Evolutionary conservation across 257 asterid genomes (phyloP), one percentile per base, ranked within the genome.

Genomic region (Salvia miltiorrhiza): DNA sequence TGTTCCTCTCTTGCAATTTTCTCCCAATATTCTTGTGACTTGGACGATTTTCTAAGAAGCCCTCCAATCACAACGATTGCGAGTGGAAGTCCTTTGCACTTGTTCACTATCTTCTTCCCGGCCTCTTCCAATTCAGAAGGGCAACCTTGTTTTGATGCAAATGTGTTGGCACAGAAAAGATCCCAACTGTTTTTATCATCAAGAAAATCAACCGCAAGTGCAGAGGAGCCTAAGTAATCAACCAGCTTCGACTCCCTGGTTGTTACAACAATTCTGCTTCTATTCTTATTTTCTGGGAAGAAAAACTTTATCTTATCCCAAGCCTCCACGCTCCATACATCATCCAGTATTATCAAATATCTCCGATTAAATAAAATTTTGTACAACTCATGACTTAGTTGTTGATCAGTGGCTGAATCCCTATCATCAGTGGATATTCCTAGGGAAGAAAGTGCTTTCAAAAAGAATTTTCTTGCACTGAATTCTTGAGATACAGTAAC

Each of bases 1-100:
- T 48, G 39, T 20, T 20, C 37, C 21, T 60, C 50, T 0, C 20
- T 6, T 3, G 26, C 19, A 3, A 60, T 19, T 20, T 19, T 60
- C 19, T 60, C 66, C 66, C 66, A 60, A 4, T 37, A 20, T 10
- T 60, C 49, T 9, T 4, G 48, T 0, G 32, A 19, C 19, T 10
- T 19, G 2, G 33, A 33, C 19, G 66, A 60, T 60, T 60, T 39
- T 7, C 50, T 5, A 39, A 60, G 66, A 60, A 60, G 20, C 8
- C 66, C 66, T 6, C 66, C 66, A 10, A 60, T 39, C 30, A 60
- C 20, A 37, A 12, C 4, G 50, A 60, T 60, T 39, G 50, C n/a
- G 0, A 60, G 50, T 37, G 66, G 66, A 60, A 60, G 66, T 39
- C 50, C 50, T 60, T 6, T 60, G 49, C 66, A 60, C 3, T 60